Conservation (phyloP, 2,329 filamentous ascomycete genomes). For the Trichoderma sp. region DNA sequence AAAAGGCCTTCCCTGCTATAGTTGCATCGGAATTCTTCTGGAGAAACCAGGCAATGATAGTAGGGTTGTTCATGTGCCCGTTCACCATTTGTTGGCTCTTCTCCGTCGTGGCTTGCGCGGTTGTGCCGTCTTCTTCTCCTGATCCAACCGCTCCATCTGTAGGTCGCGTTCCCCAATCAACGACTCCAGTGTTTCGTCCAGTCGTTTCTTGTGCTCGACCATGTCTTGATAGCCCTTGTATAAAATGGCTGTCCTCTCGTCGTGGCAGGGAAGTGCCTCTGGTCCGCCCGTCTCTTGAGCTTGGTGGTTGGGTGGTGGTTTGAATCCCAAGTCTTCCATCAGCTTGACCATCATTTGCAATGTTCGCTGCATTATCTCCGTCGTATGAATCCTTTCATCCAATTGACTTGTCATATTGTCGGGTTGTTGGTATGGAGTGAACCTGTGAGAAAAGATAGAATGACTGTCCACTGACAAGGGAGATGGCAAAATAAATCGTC, state of each 20-base stretch:
- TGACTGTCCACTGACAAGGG: background rate
- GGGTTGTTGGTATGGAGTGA: background rate
- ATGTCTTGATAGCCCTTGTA: background rate
- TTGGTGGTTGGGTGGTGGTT: background rate
- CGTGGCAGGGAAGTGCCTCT: background rate
- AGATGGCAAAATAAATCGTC: background rate
- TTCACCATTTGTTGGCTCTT: background rate
- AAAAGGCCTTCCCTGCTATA: background rate
- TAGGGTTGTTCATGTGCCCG: background rate
- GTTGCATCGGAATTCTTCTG: background rate
- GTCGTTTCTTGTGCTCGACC: background rate
- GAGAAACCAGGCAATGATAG: background rate
- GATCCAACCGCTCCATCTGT: too few species aligned
- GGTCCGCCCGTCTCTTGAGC: too few species aligned
- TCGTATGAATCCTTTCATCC: background rate
- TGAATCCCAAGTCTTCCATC: background rate
- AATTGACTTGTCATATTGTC: background rate
- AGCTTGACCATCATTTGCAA: background rate
- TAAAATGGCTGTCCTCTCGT: background rate
- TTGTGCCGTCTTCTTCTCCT: background rate
- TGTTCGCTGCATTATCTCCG: background rate
- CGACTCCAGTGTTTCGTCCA: background rate
- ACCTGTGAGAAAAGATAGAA: background rate
- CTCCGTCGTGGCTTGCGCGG: background rate
- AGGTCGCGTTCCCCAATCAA: background rate